Percentiles rank a stretch among this genome's conserved stretches.
Evolutionary conservation across 106 monocot species (phyloP).

Genomic region (Dendrobium officinale): DNA sequence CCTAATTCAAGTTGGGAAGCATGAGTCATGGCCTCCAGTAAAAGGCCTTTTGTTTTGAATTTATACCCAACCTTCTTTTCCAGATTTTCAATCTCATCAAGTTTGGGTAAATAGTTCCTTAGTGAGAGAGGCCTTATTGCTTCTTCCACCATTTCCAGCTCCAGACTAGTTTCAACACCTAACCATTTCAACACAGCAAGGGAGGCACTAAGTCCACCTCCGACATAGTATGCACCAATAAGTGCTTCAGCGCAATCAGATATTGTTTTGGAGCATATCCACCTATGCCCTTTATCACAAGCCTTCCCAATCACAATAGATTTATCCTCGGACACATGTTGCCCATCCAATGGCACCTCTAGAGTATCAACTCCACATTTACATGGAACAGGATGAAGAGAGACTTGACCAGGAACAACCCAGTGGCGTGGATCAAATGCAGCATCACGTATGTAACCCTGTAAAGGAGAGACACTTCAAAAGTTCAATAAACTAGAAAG

Average conservation of each 20-base stretch:
- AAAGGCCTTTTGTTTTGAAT: slow-evolving; percentile 57
- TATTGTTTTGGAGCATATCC: slow-evolving; percentile 96
- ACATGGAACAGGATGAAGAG: slow-evolving; percentile 49
- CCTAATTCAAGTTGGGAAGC: slow-evolving; percentile 49
- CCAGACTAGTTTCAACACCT: slow-evolving; percentile 45
- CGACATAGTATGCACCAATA: slow-evolving; percentile 88
- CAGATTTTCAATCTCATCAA: slow-evolving; percentile 43
- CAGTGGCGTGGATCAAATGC: slow-evolving; percentile 88
- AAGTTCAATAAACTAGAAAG: background rate
- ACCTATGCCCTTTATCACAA: slow-evolving; percentile 85
- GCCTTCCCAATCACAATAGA: slow-evolving; percentile 60
- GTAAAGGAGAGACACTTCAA: slow-evolving; percentile 3
- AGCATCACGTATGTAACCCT: slow-evolving; percentile 89
- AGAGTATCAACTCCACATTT: slow-evolving; percentile 37
- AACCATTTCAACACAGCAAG: slow-evolving; percentile 72
- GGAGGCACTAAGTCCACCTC: slow-evolving; percentile 67
- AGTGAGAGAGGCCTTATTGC: slow-evolving; percentile 29
- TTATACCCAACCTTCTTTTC: slow-evolving; percentile 65
- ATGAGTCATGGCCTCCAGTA: slow-evolving; percentile 88
- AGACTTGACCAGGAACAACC: slow-evolving; percentile 77
- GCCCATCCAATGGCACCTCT: slow-evolving; percentile 23
- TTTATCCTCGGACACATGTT: slow-evolving; percentile 27
- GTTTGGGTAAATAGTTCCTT: slow-evolving; percentile 29
- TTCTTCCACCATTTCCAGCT: slow-evolving; percentile 39
- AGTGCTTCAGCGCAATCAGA: slow-evolving; percentile 94